Percentiles rank a stretch among this genome's conserved stretches.
These are phyloP conservation scores for Coelastrella sp. DNA, from an alignment of 139 green algal genomes.

Conservation along the genomic window DNA sequence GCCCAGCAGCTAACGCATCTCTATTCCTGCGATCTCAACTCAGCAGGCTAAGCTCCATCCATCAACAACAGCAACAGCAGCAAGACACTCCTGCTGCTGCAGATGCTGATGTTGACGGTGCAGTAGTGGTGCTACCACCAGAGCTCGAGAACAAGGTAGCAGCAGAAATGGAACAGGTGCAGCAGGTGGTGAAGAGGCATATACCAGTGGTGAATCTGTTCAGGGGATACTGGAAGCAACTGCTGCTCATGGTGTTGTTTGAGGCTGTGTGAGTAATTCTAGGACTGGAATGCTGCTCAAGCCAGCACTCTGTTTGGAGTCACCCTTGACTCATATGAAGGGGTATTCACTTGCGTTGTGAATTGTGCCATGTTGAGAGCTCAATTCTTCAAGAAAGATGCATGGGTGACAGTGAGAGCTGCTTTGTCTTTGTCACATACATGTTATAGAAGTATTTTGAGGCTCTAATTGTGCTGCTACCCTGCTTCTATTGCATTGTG, in stretches of 20 bases:
- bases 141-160: not conserved
- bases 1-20: too few relatives aligned
- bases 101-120: too few relatives aligned
- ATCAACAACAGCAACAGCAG: not conserved
- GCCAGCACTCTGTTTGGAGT: too few relatives aligned
- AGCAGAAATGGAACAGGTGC: not conserved
- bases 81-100: too few relatives aligned
- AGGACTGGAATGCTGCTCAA: too few relatives aligned
- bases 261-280: not conserved
- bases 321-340: too few relatives aligned
- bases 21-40: not conserved
- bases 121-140: not conserved
- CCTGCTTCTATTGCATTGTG: not conserved
- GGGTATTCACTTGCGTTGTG: too few relatives aligned
- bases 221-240: not conserved
- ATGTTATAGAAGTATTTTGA: too few relatives aligned
- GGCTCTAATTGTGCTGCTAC: not conserved
- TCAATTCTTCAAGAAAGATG: too few relatives aligned
- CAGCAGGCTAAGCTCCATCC: not conserved
- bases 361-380: too few relatives aligned
- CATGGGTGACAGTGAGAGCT: too few relatives aligned
- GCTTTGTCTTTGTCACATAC: too few relatives aligned
- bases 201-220: constrained; percentile 20
- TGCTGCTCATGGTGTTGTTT: constrained; percentile 26
- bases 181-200: not conserved